Evolutionary conservation across 495 filamentous ascomycete genomes (phyloP), one percentile per base, ranked within the genome.

Genomic region (Letharia columbiana): DNA sequence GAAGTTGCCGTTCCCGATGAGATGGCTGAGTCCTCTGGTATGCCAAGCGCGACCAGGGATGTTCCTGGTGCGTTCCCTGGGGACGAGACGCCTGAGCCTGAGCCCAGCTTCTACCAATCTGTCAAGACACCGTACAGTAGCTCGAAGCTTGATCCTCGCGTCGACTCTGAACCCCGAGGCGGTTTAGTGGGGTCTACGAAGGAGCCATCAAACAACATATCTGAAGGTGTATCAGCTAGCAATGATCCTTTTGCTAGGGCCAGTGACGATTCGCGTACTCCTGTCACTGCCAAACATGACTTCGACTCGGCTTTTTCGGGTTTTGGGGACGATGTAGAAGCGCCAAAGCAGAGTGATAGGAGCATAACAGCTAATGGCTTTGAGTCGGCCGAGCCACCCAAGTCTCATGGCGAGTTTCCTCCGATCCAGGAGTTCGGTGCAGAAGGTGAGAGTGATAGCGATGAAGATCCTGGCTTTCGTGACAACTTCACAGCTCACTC

Each of bases 401-500:
- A 73, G 63, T 64, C 75, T 68, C 41, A 73, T 17, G 74, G 75
- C n/a, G 94, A 98, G 72, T 98, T 98, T 77, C 95, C 95, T 44
- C 94, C 94, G 2, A 96, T 98, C 65, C 87, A 87, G 47, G 92
- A 96, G 71, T 73, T 96, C 44, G 87, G 87, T 54, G 72, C 72
- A n/a, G 81, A 88, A 60, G 90, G 94, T 67, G 91, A 93, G 18
- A 84, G 83, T 41, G 91, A 92, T 44, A 91, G 88, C 66, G 91
- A 87, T n/a, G 87, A 83, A 69, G 90, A 89, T 50, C 86, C 80
- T 56, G 89, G 92, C 0, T 98, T 98, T 72, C 92, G 92, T 64
- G 93, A 98, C 73, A 87, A 96, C 71, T 97, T 98, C 71, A 87
- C 89, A 5, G 84, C 90, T 57, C 82, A 81, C 23, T 89, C 86